Conservation (phyloP, 2,329 filamentous ascomycete species). For the Colletotrichum orchidophilum region DNA sequence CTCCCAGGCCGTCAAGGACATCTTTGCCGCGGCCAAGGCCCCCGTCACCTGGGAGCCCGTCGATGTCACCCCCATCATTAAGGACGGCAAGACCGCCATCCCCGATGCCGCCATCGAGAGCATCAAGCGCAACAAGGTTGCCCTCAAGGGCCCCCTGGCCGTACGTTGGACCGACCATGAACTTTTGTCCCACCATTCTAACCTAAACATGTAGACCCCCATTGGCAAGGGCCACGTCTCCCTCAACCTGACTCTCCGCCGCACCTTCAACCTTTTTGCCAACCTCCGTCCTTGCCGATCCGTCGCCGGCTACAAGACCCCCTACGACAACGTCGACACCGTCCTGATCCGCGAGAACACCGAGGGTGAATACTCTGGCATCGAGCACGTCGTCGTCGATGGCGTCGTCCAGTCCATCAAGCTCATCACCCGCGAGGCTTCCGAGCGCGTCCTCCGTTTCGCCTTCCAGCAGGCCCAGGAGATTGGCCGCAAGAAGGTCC, state of each 20-base stretch:
- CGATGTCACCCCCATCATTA: slow-evolving; percentile 92
- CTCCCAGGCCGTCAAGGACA: slow-evolving; percentile 97
- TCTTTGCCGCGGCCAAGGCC: slow-evolving; percentile 93
- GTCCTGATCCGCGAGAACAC: slow-evolving; percentile 99
- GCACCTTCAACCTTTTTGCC: slow-evolving; percentile 99
- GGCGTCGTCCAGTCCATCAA: slow-evolving; percentile 99
- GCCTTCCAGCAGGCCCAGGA: slow-evolving; percentile 98
- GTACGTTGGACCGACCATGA: slow-evolving; percentile 60
- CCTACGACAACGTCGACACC: slow-evolving; percentile 96
- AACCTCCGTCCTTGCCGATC: slow-evolving; percentile 98
- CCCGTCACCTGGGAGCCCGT: slow-evolving; percentile 97
- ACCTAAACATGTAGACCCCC: slow-evolving; percentile 34
- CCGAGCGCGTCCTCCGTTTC: slow-evolving; percentile 94
- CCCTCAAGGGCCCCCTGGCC: slow-evolving; percentile 96
- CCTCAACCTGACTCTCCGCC: slow-evolving; percentile 96
- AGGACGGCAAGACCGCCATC: slow-evolving; percentile 95
- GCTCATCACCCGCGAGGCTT: slow-evolving; percentile 95
- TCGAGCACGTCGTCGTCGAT: slow-evolving; percentile 97
- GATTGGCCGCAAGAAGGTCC: slow-evolving; percentile 95
- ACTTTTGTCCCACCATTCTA: neutral
- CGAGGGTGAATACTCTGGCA: slow-evolving; percentile 99
- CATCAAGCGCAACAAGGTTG: slow-evolving; percentile 95
- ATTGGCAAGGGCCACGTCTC: slow-evolving; percentile 99
- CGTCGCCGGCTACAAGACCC: slow-evolving; percentile 97
- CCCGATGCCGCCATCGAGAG: slow-evolving; percentile 92